Percentiles rank a stretch among this genome's conserved stretches.
Evolutionary conservation across 148 eudicot genomes (phyloP).

Genomic region (Arctostaphylos glauca): DNA sequence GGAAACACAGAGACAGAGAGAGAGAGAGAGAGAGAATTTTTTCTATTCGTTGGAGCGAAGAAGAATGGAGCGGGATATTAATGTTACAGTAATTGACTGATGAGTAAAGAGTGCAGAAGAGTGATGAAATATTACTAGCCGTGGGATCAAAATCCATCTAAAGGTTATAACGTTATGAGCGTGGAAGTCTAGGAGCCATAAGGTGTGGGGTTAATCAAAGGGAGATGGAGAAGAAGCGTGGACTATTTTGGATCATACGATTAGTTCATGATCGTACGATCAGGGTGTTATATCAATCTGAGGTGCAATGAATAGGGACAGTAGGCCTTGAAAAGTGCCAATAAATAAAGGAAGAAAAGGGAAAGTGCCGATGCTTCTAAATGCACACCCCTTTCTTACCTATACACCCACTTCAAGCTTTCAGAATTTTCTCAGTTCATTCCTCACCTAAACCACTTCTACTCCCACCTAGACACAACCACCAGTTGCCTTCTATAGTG

Average conservation of each 20-base stretch:
- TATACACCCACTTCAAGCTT: too few relatives aligned
- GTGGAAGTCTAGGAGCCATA: conserved; percentile 72
- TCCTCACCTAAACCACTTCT: too few relatives aligned
- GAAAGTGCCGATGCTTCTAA: background rate
- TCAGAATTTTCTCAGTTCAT: too few relatives aligned
- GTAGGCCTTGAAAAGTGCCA: background rate
- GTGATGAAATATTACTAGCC: conserved; percentile 24
- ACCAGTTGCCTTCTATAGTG: too few relatives aligned
- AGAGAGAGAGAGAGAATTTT: conserved; percentile 11
- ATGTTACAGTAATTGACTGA: background rate
- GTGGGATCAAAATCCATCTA: conserved; percentile 46
- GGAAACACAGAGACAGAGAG: background rate
- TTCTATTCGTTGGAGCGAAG: background rate
- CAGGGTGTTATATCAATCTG: background rate
- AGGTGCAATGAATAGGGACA: conserved; percentile 17
- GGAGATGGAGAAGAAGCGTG: conserved; percentile 41
- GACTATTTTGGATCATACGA: conserved; percentile 26
- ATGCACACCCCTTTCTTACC: too few relatives aligned
- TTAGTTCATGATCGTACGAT: conserved; percentile 24
- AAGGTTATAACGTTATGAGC: conserved; percentile 33
- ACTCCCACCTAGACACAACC: too few relatives aligned
- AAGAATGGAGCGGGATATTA: conserved; percentile 55
- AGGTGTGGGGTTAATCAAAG: conserved; percentile 57
- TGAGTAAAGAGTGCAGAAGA: conserved; percentile 2
- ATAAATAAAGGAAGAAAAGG: background rate